These are phyloP conservation scores for Cyberlindnera lachancei DNA, from an alignment of 805 yeast species.

Conservation along the genomic window DNA sequence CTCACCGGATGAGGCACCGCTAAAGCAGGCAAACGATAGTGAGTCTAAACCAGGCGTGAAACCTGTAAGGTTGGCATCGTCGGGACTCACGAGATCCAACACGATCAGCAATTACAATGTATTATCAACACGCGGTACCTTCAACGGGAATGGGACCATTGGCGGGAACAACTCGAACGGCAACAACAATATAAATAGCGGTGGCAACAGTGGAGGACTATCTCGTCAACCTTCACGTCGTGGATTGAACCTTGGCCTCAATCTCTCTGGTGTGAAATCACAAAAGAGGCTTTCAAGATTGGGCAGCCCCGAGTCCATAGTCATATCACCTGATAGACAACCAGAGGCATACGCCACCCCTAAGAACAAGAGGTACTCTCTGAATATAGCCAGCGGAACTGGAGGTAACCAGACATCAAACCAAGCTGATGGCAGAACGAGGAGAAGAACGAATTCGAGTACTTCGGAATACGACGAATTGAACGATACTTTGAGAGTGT, in stretches of 20 bases:
- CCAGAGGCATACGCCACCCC: neutral
- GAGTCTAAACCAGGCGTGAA: neutral
- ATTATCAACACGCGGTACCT: too few species aligned
- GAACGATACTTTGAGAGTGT: slow-evolving; percentile 46
- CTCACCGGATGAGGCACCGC: slow-evolving; percentile 18
- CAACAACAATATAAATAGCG: too few species aligned
- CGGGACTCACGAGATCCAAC: slow-evolving; percentile 15
- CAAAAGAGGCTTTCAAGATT: neutral
- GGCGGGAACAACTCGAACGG: neutral
- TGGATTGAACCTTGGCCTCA: slow-evolving; percentile 20
- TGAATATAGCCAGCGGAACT: neutral
- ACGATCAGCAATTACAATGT: slow-evolving; percentile 11
- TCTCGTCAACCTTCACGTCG: slow-evolving; percentile 11
- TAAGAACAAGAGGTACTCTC: slow-evolving; percentile 9
- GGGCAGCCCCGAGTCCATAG: neutral
- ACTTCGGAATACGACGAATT: slow-evolving; percentile 27
- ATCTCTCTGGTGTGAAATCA: slow-evolving; percentile 1
- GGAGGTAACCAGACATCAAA: neutral
- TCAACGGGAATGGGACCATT: slow-evolving; percentile 10
- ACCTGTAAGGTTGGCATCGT: neutral
- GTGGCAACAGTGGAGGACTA: neutral
- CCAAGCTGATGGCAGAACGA: slow-evolving; percentile 1
- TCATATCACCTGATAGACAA: neutral
- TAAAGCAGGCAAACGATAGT: slow-evolving; percentile 1
- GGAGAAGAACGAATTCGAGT: slow-evolving; percentile 18